A percentile compares a stretch with the other conserved stretches of the same genome.
These are phyloP conservation scores for Jackrogersella minutella DNA, from an alignment of 495 filamentous ascomycete species.

Conservation along the genomic window DNA sequence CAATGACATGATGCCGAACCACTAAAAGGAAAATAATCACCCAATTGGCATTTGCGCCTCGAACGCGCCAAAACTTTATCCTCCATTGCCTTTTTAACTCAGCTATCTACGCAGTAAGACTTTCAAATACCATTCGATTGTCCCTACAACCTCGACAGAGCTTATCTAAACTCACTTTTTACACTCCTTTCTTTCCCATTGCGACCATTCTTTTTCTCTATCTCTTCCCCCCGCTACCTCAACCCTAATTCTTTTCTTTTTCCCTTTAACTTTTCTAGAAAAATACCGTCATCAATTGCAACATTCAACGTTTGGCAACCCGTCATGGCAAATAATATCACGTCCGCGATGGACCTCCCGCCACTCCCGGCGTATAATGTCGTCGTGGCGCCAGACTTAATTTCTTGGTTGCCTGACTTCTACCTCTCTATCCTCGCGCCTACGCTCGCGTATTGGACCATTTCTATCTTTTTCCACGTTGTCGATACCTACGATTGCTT, in stretches of 20 bases:
- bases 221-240: not conserved
- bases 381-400: slow-evolving; percentile 69
- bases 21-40: not conserved
- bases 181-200: slow-evolving; percentile 32
- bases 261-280: not conserved
- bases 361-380: slow-evolving; percentile 79
- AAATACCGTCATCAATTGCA: not conserved
- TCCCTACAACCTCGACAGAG: not conserved
- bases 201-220: slow-evolving; percentile 37
- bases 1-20: slow-evolving; percentile 36
- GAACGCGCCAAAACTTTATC: slow-evolving; percentile 31
- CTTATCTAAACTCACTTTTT: slow-evolving; percentile 23
- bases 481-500: slow-evolving; percentile 85
- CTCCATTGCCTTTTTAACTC: too few species aligned
- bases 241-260: slow-evolving; percentile 10
- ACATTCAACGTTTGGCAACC: slow-evolving; percentile 12
- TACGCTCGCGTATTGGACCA: slow-evolving; percentile 85
- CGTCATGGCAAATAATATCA: slow-evolving; percentile 45
- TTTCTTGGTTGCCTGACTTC: slow-evolving; percentile 82
- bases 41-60: slow-evolving; percentile 17
- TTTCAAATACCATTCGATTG: not conserved
- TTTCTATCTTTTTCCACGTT: slow-evolving; percentile 87
- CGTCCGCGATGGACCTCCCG: slow-evolving; percentile 64
- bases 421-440: slow-evolving; percentile 76
- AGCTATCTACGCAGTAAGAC: too few species aligned